Evolutionary conservation across 192 early-diverging fungal species (phyloP), one percentile per base, ranked within the genome.

Genomic region (Chytriomyces sp.): DNA sequence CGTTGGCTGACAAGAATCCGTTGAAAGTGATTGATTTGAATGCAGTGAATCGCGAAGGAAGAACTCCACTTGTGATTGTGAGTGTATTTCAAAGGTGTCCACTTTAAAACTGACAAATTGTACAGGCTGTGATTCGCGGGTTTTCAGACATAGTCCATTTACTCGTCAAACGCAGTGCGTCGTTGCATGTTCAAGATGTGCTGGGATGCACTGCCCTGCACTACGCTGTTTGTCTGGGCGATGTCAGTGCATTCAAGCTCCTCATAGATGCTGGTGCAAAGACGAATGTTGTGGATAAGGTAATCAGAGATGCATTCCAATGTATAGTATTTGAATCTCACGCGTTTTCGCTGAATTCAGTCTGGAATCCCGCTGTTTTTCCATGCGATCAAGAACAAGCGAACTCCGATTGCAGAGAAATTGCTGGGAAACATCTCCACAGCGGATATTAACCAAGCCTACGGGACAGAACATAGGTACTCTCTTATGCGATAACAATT

Each of bases 181-280:
- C 68, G 6, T 10, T 64, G 16, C 61, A 84, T 72, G 60, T 75
- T 13, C 49, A 61, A 23, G 83, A 84, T 75, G 43, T 70, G n/a
- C 57, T 81, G 35, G 83, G 77, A 13, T 84, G 79, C 45, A 48
- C 63, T 23, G 57, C 80, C 5, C 35, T 84, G 1, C 83, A 84
- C 65, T 84, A 81, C 61, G 76, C 83, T 16, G 59, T 84, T 48
- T 77, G 78, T 3, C 48, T 69, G 16, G 69, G 66, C 16, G 78
- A 81, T 70, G 62, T 65, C 9, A 68, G 49, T 24, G 53, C 57
- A 18, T 74, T 82, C 72, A 79, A 76, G 50, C 60, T 79, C 5
- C 43, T 82, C 18, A 46, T 67, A 3, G 64, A 63, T 28, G 11
- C 59, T 7, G 53, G 64, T n/a, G 68, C 80, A 8, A 69, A 78